Evolutionary conservation across 495 filamentous ascomycete species (phyloP).

Genomic region (Penicillium cosmopolitanum): DNA sequence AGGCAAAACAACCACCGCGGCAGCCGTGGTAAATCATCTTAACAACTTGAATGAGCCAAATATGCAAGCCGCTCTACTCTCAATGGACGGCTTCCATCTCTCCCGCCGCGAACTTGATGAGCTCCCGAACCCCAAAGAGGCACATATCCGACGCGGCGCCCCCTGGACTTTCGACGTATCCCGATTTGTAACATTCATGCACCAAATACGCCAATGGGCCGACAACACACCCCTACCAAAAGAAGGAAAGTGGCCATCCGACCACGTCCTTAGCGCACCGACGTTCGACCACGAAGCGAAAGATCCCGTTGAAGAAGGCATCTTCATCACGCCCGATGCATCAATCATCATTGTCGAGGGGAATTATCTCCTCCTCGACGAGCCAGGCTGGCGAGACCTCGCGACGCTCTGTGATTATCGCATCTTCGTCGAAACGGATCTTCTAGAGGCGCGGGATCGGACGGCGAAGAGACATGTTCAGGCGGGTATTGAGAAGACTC

Average conservation of each 20-base stretch:
- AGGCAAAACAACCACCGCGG: conserved; percentile 53
- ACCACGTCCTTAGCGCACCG: conserved; percentile 32
- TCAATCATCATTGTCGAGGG: conserved; percentile 46
- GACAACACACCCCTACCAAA: conserved; percentile 24
- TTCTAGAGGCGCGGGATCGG: conserved; percentile 34
- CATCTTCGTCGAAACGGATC: conserved; percentile 44
- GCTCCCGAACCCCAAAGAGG: conserved; percentile 41
- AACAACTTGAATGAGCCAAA: conserved; percentile 22
- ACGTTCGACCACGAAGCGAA: conserved; percentile 45
- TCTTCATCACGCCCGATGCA: conserved; percentile 33
- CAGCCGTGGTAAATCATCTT: conserved; percentile 35
- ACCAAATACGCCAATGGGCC: conserved; percentile 26
- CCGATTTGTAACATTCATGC: conserved; percentile 34
- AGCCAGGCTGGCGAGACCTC: conserved; percentile 35
- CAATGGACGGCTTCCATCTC: conserved; percentile 52
- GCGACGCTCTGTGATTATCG: conserved; percentile 32
- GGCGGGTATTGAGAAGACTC: conserved; percentile 44
- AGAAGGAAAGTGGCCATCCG: conserved; percentile 5
- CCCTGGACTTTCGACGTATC: conserved; percentile 46
- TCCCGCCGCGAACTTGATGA: conserved; percentile 36
- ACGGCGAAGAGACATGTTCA: conserved; percentile 41
- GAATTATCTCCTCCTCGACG: conserved; percentile 40
- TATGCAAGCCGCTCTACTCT: conserved; percentile 30
- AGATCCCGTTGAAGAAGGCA: conserved; percentile 42
- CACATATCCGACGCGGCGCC: conserved; percentile 44